Evolutionary conservation across 1,284 basidiomycete species (phyloP).

Genomic region (Grifola frondosa): DNA sequence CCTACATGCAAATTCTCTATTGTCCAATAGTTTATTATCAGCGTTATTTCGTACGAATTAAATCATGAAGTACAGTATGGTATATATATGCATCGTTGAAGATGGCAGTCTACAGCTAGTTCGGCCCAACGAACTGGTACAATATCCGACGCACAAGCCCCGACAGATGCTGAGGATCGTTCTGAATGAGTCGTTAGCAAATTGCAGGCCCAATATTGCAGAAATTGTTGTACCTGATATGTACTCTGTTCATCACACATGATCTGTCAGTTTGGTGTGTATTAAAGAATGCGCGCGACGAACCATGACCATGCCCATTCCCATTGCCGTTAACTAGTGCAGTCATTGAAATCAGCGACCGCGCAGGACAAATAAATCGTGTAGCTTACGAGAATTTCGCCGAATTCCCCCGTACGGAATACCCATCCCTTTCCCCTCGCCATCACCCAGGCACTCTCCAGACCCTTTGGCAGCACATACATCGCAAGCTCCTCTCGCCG

Average conservation of each 20-base stretch:
- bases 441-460: slow-evolving; percentile 87
- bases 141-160: slow-evolving; percentile 84
- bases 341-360: background rate
- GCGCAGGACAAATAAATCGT: background rate
- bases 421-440: slow-evolving; percentile 77
- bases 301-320: slow-evolving; percentile 93
- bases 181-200: slow-evolving; percentile 47
- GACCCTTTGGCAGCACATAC: slow-evolving; percentile 91
- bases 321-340: slow-evolving; percentile 59
- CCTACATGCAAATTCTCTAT: no score
- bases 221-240: slow-evolving; percentile 40
- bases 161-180: slow-evolving; percentile 86
- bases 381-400: slow-evolving; percentile 59
- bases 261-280: no score
- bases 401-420: slow-evolving; percentile 70
- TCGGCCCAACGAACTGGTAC: slow-evolving; percentile 92
- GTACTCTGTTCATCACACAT: slow-evolving; percentile 44
- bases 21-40: no score
- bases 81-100: no score
- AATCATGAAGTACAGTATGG: no score
- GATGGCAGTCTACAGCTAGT: no score
- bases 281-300: no score
- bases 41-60: no score
- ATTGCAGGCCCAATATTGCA: slow-evolving; percentile 10
- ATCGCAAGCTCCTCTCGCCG: slow-evolving; percentile 86